These are phyloP conservation scores for Orbilia javanica DNA, from an alignment of 2,329 filamentous ascomycete genomes.

Conservation along the genomic window DNA sequence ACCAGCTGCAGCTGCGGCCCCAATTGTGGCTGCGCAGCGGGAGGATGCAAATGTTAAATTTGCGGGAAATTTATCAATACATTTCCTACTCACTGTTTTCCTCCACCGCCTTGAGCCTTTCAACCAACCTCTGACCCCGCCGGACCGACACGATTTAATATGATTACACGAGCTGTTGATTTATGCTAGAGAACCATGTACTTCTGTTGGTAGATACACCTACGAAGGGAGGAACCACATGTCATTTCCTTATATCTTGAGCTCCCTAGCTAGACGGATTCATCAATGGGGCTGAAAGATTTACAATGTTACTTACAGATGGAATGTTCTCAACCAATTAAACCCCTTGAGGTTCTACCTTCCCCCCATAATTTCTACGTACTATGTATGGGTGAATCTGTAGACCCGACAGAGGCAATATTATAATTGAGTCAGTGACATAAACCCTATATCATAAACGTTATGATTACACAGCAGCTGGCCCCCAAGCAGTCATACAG, in stretches of 20 bases:
- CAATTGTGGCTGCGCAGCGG: not conserved
- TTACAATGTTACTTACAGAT: not conserved
- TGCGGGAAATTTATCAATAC: not conserved
- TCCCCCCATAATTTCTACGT: no score
- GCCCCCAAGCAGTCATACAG: not conserved
- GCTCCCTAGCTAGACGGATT: no score
- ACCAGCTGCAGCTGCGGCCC: not conserved
- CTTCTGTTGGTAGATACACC: not conserved
- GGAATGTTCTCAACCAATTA: not conserved
- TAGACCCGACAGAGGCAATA: no score
- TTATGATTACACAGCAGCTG: no score
- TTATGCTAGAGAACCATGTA: not conserved
- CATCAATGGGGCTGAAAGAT: not conserved
- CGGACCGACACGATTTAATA: not conserved
- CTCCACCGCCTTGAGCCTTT: not conserved
- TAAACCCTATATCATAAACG: no score
- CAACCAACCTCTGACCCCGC: not conserved
- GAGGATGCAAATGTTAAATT: not conserved
- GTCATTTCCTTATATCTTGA: no score
- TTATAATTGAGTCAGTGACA: no score
- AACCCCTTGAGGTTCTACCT: not conserved
- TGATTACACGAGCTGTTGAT: not conserved
- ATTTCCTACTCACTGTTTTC: not conserved
- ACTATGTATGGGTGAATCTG: no score
- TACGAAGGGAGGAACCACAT: no score